Evolutionary conservation across 2,329 filamentous ascomycete genomes (phyloP).

Genomic region (Plectosphaerella plurivora): DNA sequence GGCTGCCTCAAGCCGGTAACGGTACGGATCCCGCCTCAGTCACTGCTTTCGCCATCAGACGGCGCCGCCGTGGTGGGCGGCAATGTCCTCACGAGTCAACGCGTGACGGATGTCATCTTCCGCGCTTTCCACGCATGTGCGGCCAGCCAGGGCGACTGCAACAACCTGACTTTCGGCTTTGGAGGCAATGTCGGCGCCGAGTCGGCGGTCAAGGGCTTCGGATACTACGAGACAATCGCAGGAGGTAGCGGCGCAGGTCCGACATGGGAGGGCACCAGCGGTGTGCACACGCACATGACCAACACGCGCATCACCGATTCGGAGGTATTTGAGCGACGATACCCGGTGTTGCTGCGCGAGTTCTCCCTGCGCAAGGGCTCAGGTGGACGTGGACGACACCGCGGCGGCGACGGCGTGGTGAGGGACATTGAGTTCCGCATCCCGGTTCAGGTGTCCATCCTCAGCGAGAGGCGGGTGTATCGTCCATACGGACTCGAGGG

Average conservation of each 20-base stretch:
- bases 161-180: conserved; percentile 81
- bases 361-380: conserved; percentile 62
- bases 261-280: conserved; percentile 36
- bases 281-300: conserved; percentile 56
- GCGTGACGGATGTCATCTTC: conserved; percentile 40
- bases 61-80: conserved; percentile 78
- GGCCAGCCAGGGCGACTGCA: conserved; percentile 75
- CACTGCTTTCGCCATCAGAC: conserved; percentile 70
- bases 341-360: conserved; percentile 68
- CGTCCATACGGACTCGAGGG: conserved; percentile 77
- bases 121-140: conserved; percentile 78
- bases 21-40: conserved; percentile 68
- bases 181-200: conserved; percentile 7
- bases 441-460: conserved; percentile 70
- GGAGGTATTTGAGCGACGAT: conserved; percentile 43
- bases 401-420: conserved; percentile 69
- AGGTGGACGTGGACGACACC: conserved; percentile 61
- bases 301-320: conserved; percentile 70
- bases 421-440: conserved; percentile 77
- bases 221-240: conserved; percentile 58
- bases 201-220: conserved; percentile 31
- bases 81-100: conserved; percentile 56
- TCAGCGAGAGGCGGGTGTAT: conserved; percentile 74
- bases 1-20: conserved; percentile 73
- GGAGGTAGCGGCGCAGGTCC: conserved; percentile 67